Base-by-base conservation (phyloP, 1,284 basidiomycete species). In the Termitomyces sp. region DNA sequence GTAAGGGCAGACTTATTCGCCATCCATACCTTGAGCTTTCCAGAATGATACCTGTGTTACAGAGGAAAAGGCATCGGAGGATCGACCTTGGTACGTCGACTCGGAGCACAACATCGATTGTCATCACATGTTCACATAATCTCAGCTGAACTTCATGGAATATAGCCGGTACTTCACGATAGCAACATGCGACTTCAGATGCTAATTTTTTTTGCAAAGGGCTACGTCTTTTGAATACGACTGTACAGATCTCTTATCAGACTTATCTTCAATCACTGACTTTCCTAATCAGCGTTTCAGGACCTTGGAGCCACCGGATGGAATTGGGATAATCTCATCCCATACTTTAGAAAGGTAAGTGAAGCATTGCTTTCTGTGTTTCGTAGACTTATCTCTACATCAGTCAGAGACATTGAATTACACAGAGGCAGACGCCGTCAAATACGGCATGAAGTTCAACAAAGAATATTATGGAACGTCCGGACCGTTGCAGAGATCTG, bases 321-420 rank as follows among this genome's bases (percentile, higher is more conserved):
- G 56, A 57, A 42, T 4, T 46, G 38, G 34, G 11, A 52, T 3
- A 42, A 50, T 10, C 43, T 57, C 11, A 4, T 51, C 0, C 41
- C 49, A 33, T 57, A 57, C 28, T 54, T 57, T 38, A 52, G 43
- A 49, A 57, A 53, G 34, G 53, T 26, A 45, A 43, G 37, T 10
- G 16, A 31, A 3, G n/a, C n/a, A n/a, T n/a, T n/a, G n/a, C n/a
- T n/a, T n/a, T n/a, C n/a, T n/a, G n/a, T n/a, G n/a, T n/a, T n/a
- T n/a, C n/a, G n/a, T n/a, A n/a, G n/a, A n/a, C n/a, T n/a, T n/a
- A n/a, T n/a, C 13, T 53, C 18, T 5, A 7, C 9, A 16, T 8
- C 41, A 57, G 56, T 49, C 51, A 3, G 44, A 54, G 24, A 49
- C 46, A 0, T 45, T 57, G 0, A 41, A 13, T 2, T 54, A 38